Evolutionary conservation across 2,329 filamentous ascomycete species (phyloP).

Genomic region (Setomelanomma holmii): DNA sequence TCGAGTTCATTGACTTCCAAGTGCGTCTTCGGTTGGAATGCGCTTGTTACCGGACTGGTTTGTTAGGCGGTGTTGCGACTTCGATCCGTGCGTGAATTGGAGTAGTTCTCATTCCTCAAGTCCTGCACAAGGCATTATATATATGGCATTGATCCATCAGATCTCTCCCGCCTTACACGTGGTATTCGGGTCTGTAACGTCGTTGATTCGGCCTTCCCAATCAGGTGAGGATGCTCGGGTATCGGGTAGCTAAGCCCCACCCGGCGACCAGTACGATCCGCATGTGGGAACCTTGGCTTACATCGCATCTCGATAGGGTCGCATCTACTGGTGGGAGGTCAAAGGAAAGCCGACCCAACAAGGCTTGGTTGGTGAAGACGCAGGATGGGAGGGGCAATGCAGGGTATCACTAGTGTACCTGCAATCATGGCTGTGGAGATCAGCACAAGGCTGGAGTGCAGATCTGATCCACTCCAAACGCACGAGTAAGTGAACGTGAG

Average conservation of each 20-base stretch:
- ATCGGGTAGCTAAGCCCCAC: not conserved
- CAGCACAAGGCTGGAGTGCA: not conserved
- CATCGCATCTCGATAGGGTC: not conserved
- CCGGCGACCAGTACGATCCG: not conserved
- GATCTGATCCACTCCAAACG: too few relatives aligned
- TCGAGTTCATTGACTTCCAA: not conserved
- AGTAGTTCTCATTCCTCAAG: too few relatives aligned
- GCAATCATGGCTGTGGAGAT: slow-evolving; percentile 1
- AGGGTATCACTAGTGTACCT: not conserved
- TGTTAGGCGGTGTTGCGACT: too few relatives aligned
- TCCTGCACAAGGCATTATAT: not conserved
- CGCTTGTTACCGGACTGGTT: too few relatives aligned
- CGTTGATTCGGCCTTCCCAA: not conserved
- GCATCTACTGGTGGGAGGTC: not conserved
- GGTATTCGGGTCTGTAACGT: not conserved
- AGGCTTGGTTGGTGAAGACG: not conserved
- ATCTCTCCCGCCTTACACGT: not conserved
- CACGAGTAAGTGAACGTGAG: too few relatives aligned
- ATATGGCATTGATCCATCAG: not conserved
- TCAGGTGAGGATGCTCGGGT: not conserved
- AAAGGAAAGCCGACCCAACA: not conserved
- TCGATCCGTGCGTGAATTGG: too few relatives aligned
- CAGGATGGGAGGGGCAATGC: not conserved
- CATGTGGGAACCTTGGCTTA: not conserved
- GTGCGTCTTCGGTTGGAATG: too few relatives aligned